A percentile compares a stretch with the other conserved stretches of the same genome.
Evolutionary conservation across 1,284 basidiomycete species (phyloP).

Genomic region (Sanghuangporus sanghuang): DNA sequence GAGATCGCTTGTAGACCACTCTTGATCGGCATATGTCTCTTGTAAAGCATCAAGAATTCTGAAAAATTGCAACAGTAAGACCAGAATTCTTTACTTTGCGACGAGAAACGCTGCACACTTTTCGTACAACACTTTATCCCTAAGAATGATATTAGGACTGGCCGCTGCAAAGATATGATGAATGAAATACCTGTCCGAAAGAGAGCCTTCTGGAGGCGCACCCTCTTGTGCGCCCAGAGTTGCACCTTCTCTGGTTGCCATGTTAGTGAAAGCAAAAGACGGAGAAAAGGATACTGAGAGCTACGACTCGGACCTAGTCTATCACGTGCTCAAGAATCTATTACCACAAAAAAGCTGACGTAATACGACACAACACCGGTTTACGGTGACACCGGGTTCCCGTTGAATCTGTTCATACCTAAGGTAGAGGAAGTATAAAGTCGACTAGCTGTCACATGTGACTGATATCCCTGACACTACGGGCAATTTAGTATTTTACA

Average conservation of each 20-base stretch:
- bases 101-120: background rate
- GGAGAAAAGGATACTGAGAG: background rate
- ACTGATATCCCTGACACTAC: too few relatives aligned
- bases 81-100: background rate
- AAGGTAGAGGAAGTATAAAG: too few relatives aligned
- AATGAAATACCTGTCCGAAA: background rate
- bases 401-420: too few relatives aligned
- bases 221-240: background rate
- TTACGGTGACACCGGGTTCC: too few relatives aligned
- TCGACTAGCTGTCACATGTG: too few relatives aligned
- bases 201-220: background rate
- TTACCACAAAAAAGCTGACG: too few relatives aligned
- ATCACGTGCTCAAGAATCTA: too few relatives aligned
- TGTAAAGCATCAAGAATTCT: background rate
- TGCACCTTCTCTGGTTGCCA: background rate
- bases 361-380: too few relatives aligned
- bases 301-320: too few relatives aligned
- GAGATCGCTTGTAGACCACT: background rate
- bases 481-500: too few relatives aligned
- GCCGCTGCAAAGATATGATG: background rate
- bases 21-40: background rate
- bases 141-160: background rate
- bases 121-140: background rate
- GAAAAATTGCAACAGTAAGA: background rate
- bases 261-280: background rate